Evolutionary conservation across 139 green algal species (phyloP).

Genomic region (Eudorina sp.): DNA sequence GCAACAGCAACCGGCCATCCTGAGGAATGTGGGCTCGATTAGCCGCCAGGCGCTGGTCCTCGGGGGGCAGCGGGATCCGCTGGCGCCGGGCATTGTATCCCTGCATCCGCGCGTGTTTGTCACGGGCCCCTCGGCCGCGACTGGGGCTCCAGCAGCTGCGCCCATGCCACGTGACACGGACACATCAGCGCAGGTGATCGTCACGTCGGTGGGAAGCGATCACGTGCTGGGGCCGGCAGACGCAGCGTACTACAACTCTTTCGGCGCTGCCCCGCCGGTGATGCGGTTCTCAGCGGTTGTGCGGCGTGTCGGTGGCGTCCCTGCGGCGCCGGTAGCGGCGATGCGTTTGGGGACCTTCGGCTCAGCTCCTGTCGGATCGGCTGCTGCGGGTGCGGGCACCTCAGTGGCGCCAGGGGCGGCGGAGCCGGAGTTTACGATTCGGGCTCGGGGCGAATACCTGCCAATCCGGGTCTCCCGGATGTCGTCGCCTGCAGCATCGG

Average conservation of each 20-base stretch:
- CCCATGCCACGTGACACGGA: too few species aligned
- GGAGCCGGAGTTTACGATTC: not conserved
- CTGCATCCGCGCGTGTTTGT: constrained; percentile 6
- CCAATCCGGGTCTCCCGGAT: not conserved
- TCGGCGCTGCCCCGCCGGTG: not conserved
- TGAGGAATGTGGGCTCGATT: not conserved
- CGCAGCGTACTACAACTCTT: not conserved
- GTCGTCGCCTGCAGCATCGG: not conserved
- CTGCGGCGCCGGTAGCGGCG: too few species aligned
- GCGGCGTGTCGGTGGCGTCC: not conserved
- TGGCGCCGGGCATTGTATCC: not conserved
- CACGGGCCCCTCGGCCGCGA: not conserved
- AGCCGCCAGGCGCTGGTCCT: constrained; percentile 32
- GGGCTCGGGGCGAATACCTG: constrained; percentile 15
- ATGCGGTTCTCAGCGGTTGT: constrained; percentile 1
- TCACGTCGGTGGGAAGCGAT: too few species aligned
- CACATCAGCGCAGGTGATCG: too few species aligned
- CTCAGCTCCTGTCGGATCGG: not conserved
- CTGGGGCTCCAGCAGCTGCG: too few species aligned
- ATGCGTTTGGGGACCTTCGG: not conserved
- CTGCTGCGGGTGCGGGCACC: not conserved
- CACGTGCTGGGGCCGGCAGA: too few species aligned
- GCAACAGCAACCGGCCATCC: not conserved
- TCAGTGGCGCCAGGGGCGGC: too few species aligned
- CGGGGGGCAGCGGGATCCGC: not conserved